Percentiles rank a stretch among this genome's conserved stretches.
phyloP scores from a whole-genome alignment of 73 alveolate genomes.

The Vitrella brassicaformis region DNA sequence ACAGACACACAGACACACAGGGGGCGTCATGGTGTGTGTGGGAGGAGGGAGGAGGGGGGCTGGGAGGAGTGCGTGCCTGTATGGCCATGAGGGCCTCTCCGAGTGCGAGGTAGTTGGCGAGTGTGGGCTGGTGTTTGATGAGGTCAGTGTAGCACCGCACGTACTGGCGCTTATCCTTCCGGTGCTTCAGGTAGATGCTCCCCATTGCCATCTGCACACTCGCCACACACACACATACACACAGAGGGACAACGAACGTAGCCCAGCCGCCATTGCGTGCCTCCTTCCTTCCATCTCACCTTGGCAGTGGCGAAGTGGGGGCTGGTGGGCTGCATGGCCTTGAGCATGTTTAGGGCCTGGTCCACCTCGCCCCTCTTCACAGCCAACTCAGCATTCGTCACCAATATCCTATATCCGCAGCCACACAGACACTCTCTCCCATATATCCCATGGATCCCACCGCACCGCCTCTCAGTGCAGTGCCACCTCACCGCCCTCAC shows the following conservation, averaged over 20 bases:
- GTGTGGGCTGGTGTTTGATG: conserved; percentile 55
- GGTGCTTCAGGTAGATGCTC: conserved; percentile 65
- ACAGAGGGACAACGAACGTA: neutral
- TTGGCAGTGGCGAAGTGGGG: conserved; percentile 59
- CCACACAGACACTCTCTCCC: too few species aligned
- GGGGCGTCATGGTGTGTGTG: too few species aligned
- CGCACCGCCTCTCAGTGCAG: too few species aligned
- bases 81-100: conserved; percentile 85
- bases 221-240: too few species aligned
- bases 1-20: neutral
- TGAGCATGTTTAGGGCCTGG: conserved; percentile 79
- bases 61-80: too few species aligned
- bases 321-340: conserved; percentile 59
- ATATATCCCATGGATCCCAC: too few species aligned
- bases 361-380: conserved; percentile 80
- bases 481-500: too few species aligned
- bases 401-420: too few species aligned
- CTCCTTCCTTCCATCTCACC: conserved; percentile 39
- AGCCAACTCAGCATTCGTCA: conserved; percentile 42
- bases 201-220: conserved; percentile 27
- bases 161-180: conserved; percentile 80
- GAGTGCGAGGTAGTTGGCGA: conserved; percentile 68
- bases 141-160: conserved; percentile 72
- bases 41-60: too few species aligned
- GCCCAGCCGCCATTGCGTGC: neutral